phyloP scores from a whole-genome alignment of 1,284 basidiomycete species.

The Marasmius oreades region DNA sequence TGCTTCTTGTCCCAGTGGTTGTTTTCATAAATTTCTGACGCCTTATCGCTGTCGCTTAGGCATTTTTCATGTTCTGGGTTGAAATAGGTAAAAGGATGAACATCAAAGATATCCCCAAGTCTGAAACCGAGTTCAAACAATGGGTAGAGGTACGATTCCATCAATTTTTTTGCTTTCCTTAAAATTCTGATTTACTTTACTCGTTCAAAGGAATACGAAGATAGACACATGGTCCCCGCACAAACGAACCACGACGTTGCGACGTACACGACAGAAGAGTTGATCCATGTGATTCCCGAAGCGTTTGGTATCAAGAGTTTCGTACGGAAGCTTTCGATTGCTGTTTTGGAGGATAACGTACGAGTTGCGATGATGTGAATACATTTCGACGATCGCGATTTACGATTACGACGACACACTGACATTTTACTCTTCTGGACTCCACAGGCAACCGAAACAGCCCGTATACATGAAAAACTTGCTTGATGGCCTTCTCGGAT shows the following conservation, averaged over 20 bases:
- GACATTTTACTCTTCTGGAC: neutral
- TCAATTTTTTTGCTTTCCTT: neutral
- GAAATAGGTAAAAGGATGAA: slow-evolving; percentile 25
- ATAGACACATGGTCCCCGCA: slow-evolving; percentile 35
- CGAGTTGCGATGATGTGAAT: slow-evolving; percentile 43
- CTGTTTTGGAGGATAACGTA: slow-evolving; percentile 35
- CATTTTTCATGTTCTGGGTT: slow-evolving; percentile 25
- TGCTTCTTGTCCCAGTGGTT: too few species aligned
- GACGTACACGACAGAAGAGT: slow-evolving; percentile 32
- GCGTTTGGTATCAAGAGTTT: slow-evolving; percentile 33
- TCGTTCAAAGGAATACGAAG: slow-evolving; percentile 28
- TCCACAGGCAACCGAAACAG: slow-evolving; percentile 30
- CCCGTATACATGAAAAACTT: slow-evolving; percentile 27
- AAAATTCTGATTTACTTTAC: neutral
- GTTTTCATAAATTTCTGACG: neutral
- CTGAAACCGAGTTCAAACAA: slow-evolving; percentile 28
- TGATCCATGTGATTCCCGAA: slow-evolving; percentile 34
- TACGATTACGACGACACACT: neutral
- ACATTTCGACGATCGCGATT: neutral
- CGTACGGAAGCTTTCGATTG: slow-evolving; percentile 26
- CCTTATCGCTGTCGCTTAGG: slow-evolving; percentile 19
- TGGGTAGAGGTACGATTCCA: slow-evolving; percentile 30
- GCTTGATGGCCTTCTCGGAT: slow-evolving; percentile 20
- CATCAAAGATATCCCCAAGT: slow-evolving; percentile 40
- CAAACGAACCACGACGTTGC: slow-evolving; percentile 36